Percentiles rank a stretch among this genome's conserved stretches.
phyloP scores from a whole-genome alignment of 2,329 filamentous ascomycete genomes.

The Leptoxyphium fumago region DNA sequence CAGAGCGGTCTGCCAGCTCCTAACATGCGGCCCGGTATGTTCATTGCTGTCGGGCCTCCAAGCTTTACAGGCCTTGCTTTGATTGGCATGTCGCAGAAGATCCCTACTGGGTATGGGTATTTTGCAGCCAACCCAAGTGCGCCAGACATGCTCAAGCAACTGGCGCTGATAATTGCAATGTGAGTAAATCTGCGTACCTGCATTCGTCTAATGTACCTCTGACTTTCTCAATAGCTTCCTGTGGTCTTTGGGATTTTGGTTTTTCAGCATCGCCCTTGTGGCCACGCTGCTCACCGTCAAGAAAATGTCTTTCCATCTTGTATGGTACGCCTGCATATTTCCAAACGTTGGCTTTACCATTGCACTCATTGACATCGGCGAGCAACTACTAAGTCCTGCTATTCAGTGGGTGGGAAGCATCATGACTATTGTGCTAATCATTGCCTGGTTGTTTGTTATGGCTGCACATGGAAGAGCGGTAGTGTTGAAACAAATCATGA shows the following conservation, averaged over 20 bases:
- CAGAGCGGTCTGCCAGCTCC: slow-evolving; percentile 29
- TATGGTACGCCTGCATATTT: slow-evolving; percentile 51
- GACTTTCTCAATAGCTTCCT: too few relatives aligned
- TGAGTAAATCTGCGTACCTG: too few relatives aligned
- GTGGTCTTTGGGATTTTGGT: slow-evolving; percentile 36
- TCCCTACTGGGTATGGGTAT: slow-evolving; percentile 9
- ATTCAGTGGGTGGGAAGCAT: slow-evolving; percentile 40
- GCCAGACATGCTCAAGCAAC: slow-evolving; percentile 9
- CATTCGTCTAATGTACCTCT: too few relatives aligned
- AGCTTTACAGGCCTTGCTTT: slow-evolving; percentile 14
- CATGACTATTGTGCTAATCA: slow-evolving; percentile 41
- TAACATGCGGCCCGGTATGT: slow-evolving; percentile 31
- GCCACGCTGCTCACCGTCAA: slow-evolving; percentile 6
- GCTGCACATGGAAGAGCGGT: slow-evolving; percentile 37
- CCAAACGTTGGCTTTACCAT: slow-evolving; percentile 51
- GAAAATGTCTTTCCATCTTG: slow-evolving; percentile 25
- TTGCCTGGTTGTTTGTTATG: slow-evolving; percentile 41
- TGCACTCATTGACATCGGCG: slow-evolving; percentile 42
- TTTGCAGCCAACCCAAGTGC: slow-evolving; percentile 10
- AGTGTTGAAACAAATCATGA: slow-evolving; percentile 37
- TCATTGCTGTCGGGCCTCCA: slow-evolving; percentile 35
- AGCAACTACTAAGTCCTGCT: slow-evolving; percentile 33
- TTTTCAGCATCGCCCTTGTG: slow-evolving; percentile 18
- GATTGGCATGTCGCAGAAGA: slow-evolving; percentile 10
- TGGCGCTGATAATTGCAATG: slow-evolving; percentile 20